Evolutionary conservation across 257 asterid species (phyloP).

Genomic region (Plantago ovata): DNA sequence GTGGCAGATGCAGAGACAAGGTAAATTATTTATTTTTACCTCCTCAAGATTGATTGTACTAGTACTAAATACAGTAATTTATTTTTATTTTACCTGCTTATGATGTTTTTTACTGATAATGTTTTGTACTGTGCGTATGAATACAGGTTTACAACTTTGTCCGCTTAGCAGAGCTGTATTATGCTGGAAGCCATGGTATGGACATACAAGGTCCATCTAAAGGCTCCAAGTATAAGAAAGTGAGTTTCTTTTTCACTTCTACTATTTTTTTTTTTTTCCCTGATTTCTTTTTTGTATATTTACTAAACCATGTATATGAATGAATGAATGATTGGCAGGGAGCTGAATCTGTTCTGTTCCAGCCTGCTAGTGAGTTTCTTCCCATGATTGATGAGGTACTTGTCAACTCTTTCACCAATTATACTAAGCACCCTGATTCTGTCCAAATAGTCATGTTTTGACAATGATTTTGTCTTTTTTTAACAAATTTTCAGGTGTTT

Average conservation of each 20-base stretch:
- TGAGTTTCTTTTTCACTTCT: constrained; percentile 24
- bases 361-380: constrained; percentile 86
- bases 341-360: constrained; percentile 55
- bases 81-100: too few relatives aligned
- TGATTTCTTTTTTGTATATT: background rate
- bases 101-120: too few relatives aligned
- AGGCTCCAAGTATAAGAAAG: constrained; percentile 68
- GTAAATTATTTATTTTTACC: constrained; percentile 30
- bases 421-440: background rate
- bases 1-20: constrained; percentile 92
- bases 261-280: background rate
- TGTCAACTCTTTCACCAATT: background rate
- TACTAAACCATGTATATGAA: background rate
- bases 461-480: background rate
- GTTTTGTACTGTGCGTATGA: background rate
- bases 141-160: constrained; percentile 76
- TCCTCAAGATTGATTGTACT: too few relatives aligned
- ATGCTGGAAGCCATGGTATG: constrained; percentile 99
- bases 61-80: too few relatives aligned
- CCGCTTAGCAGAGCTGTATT: constrained; percentile 86
- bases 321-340: constrained; percentile 21
- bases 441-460: background rate
- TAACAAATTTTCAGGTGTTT: constrained; percentile 45
- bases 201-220: constrained; percentile 97
- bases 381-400: constrained; percentile 86